Base-by-base conservation (phyloP, 306 rosid species). In the Dalbergia cochinchinensis region DNA sequence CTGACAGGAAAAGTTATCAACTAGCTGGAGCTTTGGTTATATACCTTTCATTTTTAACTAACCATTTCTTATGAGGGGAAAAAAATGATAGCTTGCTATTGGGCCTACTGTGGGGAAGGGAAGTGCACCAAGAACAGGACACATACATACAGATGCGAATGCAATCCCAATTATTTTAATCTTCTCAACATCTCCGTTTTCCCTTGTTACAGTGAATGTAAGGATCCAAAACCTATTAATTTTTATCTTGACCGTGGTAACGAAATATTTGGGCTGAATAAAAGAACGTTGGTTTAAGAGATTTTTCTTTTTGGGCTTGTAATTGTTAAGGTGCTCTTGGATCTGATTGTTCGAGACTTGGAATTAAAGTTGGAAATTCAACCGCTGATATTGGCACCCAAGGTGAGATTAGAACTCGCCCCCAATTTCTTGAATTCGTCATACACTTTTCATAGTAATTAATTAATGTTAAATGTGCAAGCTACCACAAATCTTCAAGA, bases 61-160 rank as follows among this genome's bases (percentile, higher is more conserved):
- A 26, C 31, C 31, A 26, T 26, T 26, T 26, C 31, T 26, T 26
- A 26, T 26, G 31, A 26, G 31, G 2, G 26, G 2, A 26, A 26
- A 26, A 26, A 26, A 26, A 26, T 26, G 31, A 26, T 64, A 94
- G 97, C 97, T 79, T 94, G 98, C 87, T 80, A 80, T 79, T 92
- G 94, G 94, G 89, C 85, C 0, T 94, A 94, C 63, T 94, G 98
- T 74, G 98, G 98, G 34, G 89, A 81, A 73, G 98, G 97, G 3
- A 22, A 0, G 1, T 92, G 98, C 82, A 45, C 10, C 0, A 77
- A 37, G 80, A 91, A 92, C 83, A 34, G 0, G 12, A 91, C 82
- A 5, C 55, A 89, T 66, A 44, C 78, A 48, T 70, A 87, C 73
- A 11, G 12, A 0, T 94, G 98, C 47, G 34, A 82, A 63, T 94